Base-by-base conservation (phyloP, 179 eudicot species). In the Corrigiola litoralis region DNA sequence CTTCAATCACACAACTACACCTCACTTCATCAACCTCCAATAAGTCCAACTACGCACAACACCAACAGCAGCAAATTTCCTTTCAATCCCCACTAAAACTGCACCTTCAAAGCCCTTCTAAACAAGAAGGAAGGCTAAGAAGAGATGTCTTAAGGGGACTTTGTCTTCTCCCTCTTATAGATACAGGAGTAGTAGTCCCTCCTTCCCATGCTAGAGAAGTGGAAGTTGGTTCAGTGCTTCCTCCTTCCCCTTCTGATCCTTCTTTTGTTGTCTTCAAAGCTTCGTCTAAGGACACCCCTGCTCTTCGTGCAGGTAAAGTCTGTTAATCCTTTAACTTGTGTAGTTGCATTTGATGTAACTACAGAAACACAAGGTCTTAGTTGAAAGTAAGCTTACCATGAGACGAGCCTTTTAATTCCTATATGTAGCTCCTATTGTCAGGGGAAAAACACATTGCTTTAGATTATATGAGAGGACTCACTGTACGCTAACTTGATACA, bases 231-330 rank as follows among this genome's bases (percentile, higher is more conserved):
- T 75, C 94, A 5, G 90, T 73, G 72, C 79, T 92, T 16, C 97
- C 91, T 5, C 75, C 79, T 13, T 79, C 80, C 11, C 57, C 87
- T 2, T 58, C 81, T 36, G 85, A 90, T 74, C 90, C 95, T 44
- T 81, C 87, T 40, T 90, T 90, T 68, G 98, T 92, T 48, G 57
- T 92, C 77, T 92, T 92, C 77, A 73, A 88, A 73, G 98, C 98
- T 25, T 69, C 92, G 42, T 52, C 90, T 36, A 92, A 86, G 61
- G 98, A 92, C 77, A 92, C 98, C 68, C 98, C 98, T 17, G 98
- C 98, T 69, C 98, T 92, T 79, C 97, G 98, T 13, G 95, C 98
- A 64, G 98, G 98, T 91, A 63, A n/a, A 63, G 61, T 48, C 6
- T 51, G 17, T 46, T 61, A n/a, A n/a, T 68, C 1, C 21, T 8